Evolutionary conservation across 2,329 filamentous ascomycete species (phyloP).

Genomic region (Didymella sp.): DNA sequence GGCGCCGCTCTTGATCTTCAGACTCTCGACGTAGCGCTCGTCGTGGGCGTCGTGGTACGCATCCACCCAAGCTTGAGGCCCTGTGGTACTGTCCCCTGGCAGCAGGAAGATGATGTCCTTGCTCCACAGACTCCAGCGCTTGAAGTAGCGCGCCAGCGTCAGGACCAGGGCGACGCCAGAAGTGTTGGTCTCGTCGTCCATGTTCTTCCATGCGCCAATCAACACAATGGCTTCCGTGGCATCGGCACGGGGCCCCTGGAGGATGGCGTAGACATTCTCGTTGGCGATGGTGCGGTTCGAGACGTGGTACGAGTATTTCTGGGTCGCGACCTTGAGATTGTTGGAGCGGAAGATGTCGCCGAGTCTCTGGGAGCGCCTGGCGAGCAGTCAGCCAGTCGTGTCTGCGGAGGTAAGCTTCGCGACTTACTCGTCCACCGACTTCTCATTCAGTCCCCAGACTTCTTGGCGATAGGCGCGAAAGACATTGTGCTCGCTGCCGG

Average conservation of each 20-base stretch:
- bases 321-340: slow-evolving; percentile 85
- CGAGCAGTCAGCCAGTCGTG: slow-evolving; percentile 24
- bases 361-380: slow-evolving; percentile 69
- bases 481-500: slow-evolving; percentile 93
- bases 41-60: slow-evolving; percentile 94
- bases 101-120: slow-evolving; percentile 97
- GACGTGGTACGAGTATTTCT: slow-evolving; percentile 85
- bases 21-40: slow-evolving; percentile 70
- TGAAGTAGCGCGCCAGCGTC: slow-evolving; percentile 92
- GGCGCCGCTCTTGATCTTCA: slow-evolving; percentile 90
- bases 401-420: not conserved
- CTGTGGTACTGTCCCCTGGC: slow-evolving; percentile 85
- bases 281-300: slow-evolving; percentile 76
- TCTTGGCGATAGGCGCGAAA: slow-evolving; percentile 90
- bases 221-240: slow-evolving; percentile 96
- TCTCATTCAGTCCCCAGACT: slow-evolving; percentile 67
- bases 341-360: slow-evolving; percentile 77
- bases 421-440: slow-evolving; percentile 48
- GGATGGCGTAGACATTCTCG: slow-evolving; percentile 91
- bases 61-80: slow-evolving; percentile 95
- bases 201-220: slow-evolving; percentile 86
- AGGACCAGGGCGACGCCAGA: slow-evolving; percentile 87
- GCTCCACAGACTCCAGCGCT: slow-evolving; percentile 97
- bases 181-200: slow-evolving; percentile 77
- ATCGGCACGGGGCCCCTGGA: slow-evolving; percentile 92